Conservation (phyloP, 2,329 filamentous ascomycete species). For the Alternaria dauci region DNA sequence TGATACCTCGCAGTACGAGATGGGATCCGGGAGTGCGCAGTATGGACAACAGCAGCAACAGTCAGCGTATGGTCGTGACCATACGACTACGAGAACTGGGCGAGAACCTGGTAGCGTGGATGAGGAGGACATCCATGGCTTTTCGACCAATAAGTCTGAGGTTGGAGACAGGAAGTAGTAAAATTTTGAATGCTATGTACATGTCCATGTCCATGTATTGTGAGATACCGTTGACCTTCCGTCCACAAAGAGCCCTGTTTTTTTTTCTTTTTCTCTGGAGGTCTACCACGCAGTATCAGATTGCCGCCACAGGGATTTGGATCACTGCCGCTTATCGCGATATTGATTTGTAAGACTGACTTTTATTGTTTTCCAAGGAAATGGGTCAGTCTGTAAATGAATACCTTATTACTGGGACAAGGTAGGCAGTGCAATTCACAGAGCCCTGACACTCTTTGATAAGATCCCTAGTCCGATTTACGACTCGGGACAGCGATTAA, state of each 20-base stretch:
- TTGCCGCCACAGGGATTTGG: background rate
- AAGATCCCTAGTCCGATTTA: background rate
- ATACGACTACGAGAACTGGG: background rate
- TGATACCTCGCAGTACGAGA: background rate
- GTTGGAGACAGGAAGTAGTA: background rate
- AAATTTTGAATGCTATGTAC: background rate
- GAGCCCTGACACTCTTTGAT: background rate
- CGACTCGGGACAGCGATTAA: background rate
- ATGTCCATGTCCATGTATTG: background rate
- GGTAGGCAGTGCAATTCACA: background rate
- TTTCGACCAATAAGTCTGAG: constrained; percentile 22
- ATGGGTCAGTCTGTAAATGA: background rate
- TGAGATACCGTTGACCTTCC: background rate
- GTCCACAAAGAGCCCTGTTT: background rate
- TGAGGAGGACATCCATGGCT: constrained; percentile 24
- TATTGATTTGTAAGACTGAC: background rate
- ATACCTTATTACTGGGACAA: background rate
- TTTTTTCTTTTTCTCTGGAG: too few relatives aligned
- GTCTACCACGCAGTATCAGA: background rate
- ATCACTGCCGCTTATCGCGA: background rate
- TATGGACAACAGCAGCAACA: background rate
- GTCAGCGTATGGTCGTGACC: background rate
- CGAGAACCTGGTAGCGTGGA: background rate
- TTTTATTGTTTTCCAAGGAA: background rate
- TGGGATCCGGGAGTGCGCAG: background rate